Evolutionary conservation across 306 rosid genomes (phyloP).

Genomic region (Mucuna pruriens): DNA sequence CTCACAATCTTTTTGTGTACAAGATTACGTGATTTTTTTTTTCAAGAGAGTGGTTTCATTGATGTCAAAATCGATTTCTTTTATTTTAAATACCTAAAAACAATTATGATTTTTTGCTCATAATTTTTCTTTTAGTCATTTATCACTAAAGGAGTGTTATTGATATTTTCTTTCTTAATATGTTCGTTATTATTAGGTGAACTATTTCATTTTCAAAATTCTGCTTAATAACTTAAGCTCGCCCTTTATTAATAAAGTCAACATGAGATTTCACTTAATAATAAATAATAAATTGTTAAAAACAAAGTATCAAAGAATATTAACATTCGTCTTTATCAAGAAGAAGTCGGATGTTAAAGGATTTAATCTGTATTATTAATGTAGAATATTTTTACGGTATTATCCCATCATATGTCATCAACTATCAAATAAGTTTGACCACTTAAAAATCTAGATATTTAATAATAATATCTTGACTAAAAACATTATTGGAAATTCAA

Average conservation of each 20-base stretch:
- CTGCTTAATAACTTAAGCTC: neutral
- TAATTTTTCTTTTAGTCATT: too few relatives aligned
- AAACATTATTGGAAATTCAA: neutral
- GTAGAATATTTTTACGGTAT: neutral
- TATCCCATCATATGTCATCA: neutral
- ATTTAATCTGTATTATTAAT: neutral
- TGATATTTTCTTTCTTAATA: neutral
- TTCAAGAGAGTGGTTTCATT: neutral
- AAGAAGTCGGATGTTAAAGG: neutral
- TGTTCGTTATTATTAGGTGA: neutral
- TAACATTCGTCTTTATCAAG: neutral
- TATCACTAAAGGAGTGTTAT: neutral
- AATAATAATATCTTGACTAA: neutral
- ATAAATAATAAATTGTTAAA: neutral
- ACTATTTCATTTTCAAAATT: neutral
- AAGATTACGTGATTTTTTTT: neutral
- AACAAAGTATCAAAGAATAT: neutral
- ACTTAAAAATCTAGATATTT: neutral
- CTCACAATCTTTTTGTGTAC: too few relatives aligned
- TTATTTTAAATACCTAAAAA: too few relatives aligned
- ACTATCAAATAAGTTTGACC: neutral
- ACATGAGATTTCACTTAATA: neutral
- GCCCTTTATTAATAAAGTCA: neutral
- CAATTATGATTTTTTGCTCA: neutral
- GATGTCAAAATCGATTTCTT: neutral